These are phyloP conservation scores for Entophlyctis luteolus DNA, from an alignment of 192 early-diverging fungal species.

Conservation along the genomic window DNA sequence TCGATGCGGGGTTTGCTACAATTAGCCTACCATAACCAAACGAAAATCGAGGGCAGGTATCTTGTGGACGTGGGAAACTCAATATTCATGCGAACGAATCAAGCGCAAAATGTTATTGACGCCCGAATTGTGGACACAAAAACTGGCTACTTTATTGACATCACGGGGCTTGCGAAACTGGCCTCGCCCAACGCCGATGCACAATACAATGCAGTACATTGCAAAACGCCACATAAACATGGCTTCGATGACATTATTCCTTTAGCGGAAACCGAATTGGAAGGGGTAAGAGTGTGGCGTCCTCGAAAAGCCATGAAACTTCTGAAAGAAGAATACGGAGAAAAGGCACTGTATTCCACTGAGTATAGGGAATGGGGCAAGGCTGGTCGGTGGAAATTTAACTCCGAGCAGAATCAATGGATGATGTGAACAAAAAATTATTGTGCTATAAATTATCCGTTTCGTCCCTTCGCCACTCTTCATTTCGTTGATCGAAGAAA, in stretches of 20 bases:
- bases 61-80: slow-evolving; percentile 1
- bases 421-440: no score
- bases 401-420: no score
- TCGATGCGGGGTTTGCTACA: not conserved
- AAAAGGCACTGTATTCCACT: not conserved
- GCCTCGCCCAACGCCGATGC: no score
- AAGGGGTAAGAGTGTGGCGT: slow-evolving; percentile 4
- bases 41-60: slow-evolving; percentile 2
- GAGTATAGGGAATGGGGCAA: no score
- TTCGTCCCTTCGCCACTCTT: no score
- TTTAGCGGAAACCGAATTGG: slow-evolving; percentile 1
- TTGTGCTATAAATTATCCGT: no score
- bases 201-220: not conserved
- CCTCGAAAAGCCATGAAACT: not conserved
- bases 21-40: not conserved
- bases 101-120: slow-evolving; percentile 4
- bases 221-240: slow-evolving; percentile 7
- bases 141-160: slow-evolving; percentile 16
- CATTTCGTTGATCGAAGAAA: no score
- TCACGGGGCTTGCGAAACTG: no score
- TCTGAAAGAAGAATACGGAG: slow-evolving; percentile 25
- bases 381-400: no score
- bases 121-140: slow-evolving; percentile 9
- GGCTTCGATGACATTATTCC: slow-evolving; percentile 3
- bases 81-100: no score